These are phyloP conservation scores for Neonothopanus nambi DNA, from an alignment of 1,284 basidiomycete species.

Conservation along the genomic window DNA sequence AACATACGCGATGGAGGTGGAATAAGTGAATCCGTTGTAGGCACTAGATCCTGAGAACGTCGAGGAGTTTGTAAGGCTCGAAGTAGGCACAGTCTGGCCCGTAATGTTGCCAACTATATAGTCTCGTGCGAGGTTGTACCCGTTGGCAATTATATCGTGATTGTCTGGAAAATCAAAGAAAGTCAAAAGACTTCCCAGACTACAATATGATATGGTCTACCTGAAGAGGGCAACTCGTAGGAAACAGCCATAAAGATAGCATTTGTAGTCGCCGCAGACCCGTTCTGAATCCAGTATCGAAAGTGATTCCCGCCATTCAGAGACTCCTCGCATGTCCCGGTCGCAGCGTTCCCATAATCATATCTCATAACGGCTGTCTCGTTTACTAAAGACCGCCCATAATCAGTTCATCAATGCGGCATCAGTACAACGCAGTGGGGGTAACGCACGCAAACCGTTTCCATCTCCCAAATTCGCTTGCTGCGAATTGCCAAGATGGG, in stretches of 20 bases:
- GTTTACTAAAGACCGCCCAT: constrained; percentile 58
- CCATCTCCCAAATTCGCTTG: constrained; percentile 86
- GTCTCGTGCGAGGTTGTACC: constrained; percentile 60
- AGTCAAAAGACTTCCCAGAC: constrained; percentile 14
- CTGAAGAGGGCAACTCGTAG: constrained; percentile 66
- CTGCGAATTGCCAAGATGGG: constrained; percentile 73
- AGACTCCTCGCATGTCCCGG: constrained; percentile 85
- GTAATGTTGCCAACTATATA: constrained; percentile 83
- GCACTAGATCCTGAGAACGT: constrained; percentile 59
- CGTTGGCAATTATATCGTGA: constrained; percentile 47
- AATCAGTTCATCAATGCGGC: neutral
- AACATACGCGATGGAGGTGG: constrained; percentile 66
- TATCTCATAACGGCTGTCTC: constrained; percentile 81
- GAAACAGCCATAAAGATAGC: constrained; percentile 86
- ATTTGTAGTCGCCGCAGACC: constrained; percentile 59
- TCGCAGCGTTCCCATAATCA: constrained; percentile 73
- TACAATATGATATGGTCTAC: constrained; percentile 35
- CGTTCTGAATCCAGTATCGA: constrained; percentile 87
- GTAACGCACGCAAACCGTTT: constrained; percentile 60
- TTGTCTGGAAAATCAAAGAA: constrained; percentile 21
- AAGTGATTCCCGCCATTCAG: constrained; percentile 89
- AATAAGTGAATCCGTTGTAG: constrained; percentile 66
- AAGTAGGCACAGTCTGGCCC: constrained; percentile 50
- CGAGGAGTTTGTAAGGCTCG: constrained; percentile 55
- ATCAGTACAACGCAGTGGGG: neutral